Evolutionary conservation across 179 eudicot species (phyloP), one percentile per base, ranked within the genome.

Genomic region (Beta macrorhiza): DNA sequence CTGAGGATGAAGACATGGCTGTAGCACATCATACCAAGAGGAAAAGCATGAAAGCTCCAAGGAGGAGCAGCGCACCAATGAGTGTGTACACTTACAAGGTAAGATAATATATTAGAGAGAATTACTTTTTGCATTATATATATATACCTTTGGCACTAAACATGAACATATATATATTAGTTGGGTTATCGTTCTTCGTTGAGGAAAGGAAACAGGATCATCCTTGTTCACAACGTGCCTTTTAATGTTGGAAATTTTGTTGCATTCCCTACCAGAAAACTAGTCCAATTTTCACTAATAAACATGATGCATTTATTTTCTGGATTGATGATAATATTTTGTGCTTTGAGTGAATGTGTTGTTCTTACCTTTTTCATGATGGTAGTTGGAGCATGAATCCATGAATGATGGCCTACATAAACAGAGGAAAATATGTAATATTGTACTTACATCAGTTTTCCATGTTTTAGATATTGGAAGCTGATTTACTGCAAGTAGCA

Each of bases 401-500:
- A 29, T 10, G 14, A 52, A 29, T 10, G 8, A 52, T 78, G 7
- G 75, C 20, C 0, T 20, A 25, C 15, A 65, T 7, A 25, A 11
- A 8, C 4, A 8, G 53, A 14, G 16, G 29, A 7, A 19, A 47
- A 3, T 61, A 59, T 69, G 8, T 25, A 13, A 55, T 25, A 75
- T 45, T 14, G n/a, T 37, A 55, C 75, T 82, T 56, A 79, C 67
- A 75, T 59, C 2, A 19, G 19, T 51, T 37, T 45, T 52, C 1
- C 75, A 62, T 64, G 49, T 20, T 87, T 52, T 83, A 96, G 98
- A 94, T 92, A 79, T 80, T 89, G 86, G 99, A 94, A 84, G 90
- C 90, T 86, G 98, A 96, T 84, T 84, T 96, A 44, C 69, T 89
- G 79, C 98, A 94, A 93, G 97, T 94, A 83, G 97, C 94, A 58